Evolutionary conservation across 352 stramenopile species (phyloP).

Genomic region (Thalassiosira hispida): DNA sequence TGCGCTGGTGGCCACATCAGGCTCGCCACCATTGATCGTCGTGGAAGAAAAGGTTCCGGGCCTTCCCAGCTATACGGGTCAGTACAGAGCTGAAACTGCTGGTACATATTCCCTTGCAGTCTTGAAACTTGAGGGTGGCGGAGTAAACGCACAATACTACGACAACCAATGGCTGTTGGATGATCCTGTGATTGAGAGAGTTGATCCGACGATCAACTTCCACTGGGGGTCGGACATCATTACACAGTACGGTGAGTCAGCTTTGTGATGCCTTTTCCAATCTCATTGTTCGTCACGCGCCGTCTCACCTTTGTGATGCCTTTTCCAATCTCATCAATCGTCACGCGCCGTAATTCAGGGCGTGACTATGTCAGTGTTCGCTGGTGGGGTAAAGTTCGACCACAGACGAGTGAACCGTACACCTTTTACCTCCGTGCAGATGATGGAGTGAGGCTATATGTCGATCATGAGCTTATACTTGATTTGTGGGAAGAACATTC

Average conservation of each 20-base stretch:
- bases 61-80: conserved; percentile 90
- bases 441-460: conserved; percentile 92
- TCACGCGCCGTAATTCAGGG: too few relatives aligned
- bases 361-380: conserved; percentile 94
- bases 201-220: conserved; percentile 90
- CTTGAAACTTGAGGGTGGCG: conserved; percentile 90
- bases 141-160: conserved; percentile 91
- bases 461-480: conserved; percentile 92
- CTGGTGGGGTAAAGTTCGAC: conserved; percentile 93
- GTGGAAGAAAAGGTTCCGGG: conserved; percentile 92
- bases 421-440: conserved; percentile 92
- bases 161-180: conserved; percentile 97
- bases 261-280: too few relatives aligned
- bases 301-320: too few relatives aligned
- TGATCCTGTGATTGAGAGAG: conserved; percentile 86
- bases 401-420: conserved; percentile 88
- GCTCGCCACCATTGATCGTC: conserved; percentile 79
- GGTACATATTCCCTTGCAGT: conserved; percentile 90
- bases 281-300: too few relatives aligned
- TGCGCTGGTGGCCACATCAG: conserved; percentile 75
- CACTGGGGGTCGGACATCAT: conserved; percentile 91
- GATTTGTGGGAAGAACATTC: conserved; percentile 89
- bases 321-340: too few relatives aligned
- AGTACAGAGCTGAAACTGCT: conserved; percentile 88
- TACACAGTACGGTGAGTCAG: conserved; percentile 91